phyloP scores from a whole-genome alignment of 2,329 filamentous ascomycete genomes.

The Pseudogymnoascus sp. region DNA sequence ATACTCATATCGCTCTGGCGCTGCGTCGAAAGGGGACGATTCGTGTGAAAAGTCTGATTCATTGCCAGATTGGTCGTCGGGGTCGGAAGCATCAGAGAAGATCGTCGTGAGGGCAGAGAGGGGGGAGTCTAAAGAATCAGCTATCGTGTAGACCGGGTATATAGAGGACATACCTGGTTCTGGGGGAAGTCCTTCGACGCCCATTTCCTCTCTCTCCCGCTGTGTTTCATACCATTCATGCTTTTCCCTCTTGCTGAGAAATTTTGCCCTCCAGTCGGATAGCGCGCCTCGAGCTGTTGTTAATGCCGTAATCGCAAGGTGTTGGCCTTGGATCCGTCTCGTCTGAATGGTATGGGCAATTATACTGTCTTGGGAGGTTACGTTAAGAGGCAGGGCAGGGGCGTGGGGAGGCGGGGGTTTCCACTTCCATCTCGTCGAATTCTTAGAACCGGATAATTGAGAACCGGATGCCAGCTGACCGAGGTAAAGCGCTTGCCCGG shows the following conservation, averaged over 20 bases:
- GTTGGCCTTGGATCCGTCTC: neutral
- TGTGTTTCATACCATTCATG: neutral
- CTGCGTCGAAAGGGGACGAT: neutral
- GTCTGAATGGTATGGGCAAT: neutral
- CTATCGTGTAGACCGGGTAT: neutral
- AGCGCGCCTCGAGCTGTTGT: neutral
- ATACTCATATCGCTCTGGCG: neutral
- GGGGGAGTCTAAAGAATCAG: neutral
- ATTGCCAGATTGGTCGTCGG: neutral
- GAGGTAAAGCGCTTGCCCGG: neutral
- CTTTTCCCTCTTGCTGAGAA: conserved; percentile 3
- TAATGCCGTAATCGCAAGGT: neutral
- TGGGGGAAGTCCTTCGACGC: neutral
- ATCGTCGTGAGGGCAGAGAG: neutral
- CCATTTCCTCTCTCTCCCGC: neutral
- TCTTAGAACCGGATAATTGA: neutral
- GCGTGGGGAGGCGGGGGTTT: neutral
- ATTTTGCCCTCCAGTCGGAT: neutral
- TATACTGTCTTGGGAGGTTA: neutral
- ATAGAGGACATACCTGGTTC: neutral
- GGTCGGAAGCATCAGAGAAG: neutral
- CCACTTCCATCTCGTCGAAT: neutral
- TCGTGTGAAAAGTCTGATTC: neutral
- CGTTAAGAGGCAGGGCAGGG: neutral
- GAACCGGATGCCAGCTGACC: neutral